Conservation (phyloP, 768 basidiomycete genomes). For the Tulasnella sp. region DNA sequence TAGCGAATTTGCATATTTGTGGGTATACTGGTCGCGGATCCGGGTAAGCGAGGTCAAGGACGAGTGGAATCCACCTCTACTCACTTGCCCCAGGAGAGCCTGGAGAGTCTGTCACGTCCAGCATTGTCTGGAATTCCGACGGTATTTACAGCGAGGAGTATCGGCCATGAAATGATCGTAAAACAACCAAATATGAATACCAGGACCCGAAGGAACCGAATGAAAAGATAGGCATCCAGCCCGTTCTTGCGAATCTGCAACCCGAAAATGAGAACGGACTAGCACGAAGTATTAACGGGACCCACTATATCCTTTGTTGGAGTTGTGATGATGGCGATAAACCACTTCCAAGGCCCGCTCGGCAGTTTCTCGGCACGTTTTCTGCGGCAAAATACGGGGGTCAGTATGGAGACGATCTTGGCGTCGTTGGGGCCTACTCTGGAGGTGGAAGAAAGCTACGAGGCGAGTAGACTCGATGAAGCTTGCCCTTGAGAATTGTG, state of each 20-base stretch:
- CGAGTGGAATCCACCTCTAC: conserved; percentile 27
- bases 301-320: conserved; percentile 48
- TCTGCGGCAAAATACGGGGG: conserved; percentile 35
- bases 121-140: conserved; percentile 40
- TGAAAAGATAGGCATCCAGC: conserved; percentile 57
- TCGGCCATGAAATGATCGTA: conserved; percentile 57
- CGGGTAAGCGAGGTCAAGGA: conserved; percentile 46
- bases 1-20: conserved; percentile 52
- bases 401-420: neutral
- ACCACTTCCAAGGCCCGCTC: conserved; percentile 48
- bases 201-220: conserved; percentile 55
- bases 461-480: conserved; percentile 56
- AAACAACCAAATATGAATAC: conserved; percentile 61
- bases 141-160: conserved; percentile 56
- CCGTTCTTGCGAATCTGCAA: conserved; percentile 55
- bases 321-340: conserved; percentile 44
- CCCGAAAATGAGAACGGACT: neutral
- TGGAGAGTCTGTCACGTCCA: conserved; percentile 39
- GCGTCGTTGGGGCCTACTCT: conserved; percentile 38
- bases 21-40: conserved; percentile 38
- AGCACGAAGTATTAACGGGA: conserved; percentile 8
- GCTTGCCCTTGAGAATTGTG: conserved; percentile 50
- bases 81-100: conserved; percentile 50
- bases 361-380: conserved; percentile 17
- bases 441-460: conserved; percentile 58